A percentile compares a stretch with the other conserved stretches of the same genome.
Evolutionary conservation across 495 filamentous ascomycete species (phyloP).

Genomic region (Daldinia childiae): DNA sequence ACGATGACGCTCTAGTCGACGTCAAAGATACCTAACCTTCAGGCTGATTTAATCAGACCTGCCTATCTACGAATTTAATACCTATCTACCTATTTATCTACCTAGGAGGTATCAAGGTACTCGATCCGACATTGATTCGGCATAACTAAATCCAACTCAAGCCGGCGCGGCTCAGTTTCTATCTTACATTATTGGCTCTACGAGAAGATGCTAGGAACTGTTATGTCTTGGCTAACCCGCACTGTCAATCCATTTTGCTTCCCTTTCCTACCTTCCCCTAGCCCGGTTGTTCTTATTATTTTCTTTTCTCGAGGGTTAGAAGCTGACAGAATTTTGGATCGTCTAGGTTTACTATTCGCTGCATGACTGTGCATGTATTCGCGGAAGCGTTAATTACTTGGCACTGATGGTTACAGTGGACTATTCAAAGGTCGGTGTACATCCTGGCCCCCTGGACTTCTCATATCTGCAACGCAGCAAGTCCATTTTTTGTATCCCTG

Average conservation of each 20-base stretch:
- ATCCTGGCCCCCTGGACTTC: slow-evolving; percentile 34
- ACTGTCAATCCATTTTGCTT: slow-evolving; percentile 2
- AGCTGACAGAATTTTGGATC: slow-evolving; percentile 33
- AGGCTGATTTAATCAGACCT: background rate
- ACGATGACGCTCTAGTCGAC: background rate
- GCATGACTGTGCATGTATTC: slow-evolving; percentile 32
- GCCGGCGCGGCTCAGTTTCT: slow-evolving; percentile 5
- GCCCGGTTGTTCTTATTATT: background rate
- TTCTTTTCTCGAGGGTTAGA: slow-evolving; percentile 9
- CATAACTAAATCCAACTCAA: background rate
- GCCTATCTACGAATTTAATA: background rate
- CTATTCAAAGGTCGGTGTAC: slow-evolving; percentile 42
- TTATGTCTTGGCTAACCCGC: slow-evolving; percentile 20
- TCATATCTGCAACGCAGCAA: slow-evolving; percentile 34
- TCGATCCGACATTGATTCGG: background rate
- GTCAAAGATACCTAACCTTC: background rate
- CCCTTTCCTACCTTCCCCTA: slow-evolving; percentile 2
- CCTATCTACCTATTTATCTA: background rate
- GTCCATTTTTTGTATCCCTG: slow-evolving; percentile 25
- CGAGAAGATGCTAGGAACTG: slow-evolving; percentile 15
- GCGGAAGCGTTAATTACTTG: slow-evolving; percentile 34
- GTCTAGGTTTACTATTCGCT: slow-evolving; percentile 33
- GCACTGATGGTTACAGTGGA: slow-evolving; percentile 41
- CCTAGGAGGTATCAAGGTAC: background rate
- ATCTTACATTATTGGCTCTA: slow-evolving; percentile 17